These are phyloP conservation scores for Aphanomyces astaci DNA, from an alignment of 352 stramenopile species.

Conservation along the genomic window DNA sequence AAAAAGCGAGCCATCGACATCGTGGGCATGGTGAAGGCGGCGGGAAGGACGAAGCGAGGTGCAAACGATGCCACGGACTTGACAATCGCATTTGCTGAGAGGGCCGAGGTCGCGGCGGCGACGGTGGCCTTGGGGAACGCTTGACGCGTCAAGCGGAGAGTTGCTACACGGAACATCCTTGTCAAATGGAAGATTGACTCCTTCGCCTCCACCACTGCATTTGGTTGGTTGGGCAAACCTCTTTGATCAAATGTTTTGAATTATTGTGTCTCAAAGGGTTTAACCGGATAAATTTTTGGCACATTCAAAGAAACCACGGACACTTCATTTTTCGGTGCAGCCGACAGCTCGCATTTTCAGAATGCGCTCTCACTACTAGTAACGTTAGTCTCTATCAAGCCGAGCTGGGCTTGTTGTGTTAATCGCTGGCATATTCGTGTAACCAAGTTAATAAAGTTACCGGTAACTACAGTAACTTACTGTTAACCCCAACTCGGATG, in stretches of 20 bases:
- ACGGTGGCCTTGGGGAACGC: background rate
- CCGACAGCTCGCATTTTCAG: too few species aligned
- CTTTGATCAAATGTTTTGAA: background rate
- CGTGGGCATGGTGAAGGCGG: background rate
- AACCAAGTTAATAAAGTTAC: too few species aligned
- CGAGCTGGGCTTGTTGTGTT: too few species aligned
- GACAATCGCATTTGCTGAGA: background rate
- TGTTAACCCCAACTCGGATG: too few species aligned
- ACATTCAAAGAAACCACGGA: too few species aligned
- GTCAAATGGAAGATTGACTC: constrained; percentile 7
- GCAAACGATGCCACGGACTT: background rate
- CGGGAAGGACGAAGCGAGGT: background rate
- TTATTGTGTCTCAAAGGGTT: background rate
- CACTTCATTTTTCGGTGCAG: too few species aligned
- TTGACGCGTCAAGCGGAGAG: background rate
- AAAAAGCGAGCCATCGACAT: constrained; percentile 12
- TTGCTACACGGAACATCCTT: constrained; percentile 8
- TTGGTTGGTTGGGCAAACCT: constrained; percentile 4
- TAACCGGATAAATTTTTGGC: background rate
- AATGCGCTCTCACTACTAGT: too few species aligned
- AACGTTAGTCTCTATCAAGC: too few species aligned
- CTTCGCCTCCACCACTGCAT: background rate
- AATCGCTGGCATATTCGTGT: too few species aligned
- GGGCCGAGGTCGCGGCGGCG: background rate
- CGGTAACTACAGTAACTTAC: too few species aligned